phyloP scores from a whole-genome alignment of 345 rosid species.

The Salix koriyanagi region DNA sequence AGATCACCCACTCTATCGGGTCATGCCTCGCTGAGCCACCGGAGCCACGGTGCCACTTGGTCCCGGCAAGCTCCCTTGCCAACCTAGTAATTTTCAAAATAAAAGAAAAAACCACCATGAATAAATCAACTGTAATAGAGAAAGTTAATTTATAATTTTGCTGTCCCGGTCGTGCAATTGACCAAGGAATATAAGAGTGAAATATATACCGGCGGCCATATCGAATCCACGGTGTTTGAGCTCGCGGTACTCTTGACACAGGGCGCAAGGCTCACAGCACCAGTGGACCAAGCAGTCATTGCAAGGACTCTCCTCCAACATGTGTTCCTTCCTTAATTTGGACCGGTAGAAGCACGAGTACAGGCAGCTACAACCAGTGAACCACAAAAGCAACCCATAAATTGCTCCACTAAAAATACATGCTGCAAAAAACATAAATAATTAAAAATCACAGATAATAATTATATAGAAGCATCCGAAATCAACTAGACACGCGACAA shows the following conservation, averaged over 20 bases:
- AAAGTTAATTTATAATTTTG: neutral
- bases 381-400: slow-evolving; percentile 2
- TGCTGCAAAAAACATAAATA: slow-evolving; percentile 15
- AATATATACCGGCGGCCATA: slow-evolving; percentile 24
- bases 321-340: slow-evolving; percentile 24
- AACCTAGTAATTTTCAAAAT: neutral
- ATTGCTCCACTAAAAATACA: slow-evolving; percentile 26
- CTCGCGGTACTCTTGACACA: slow-evolving; percentile 37
- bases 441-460: neutral
- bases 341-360: slow-evolving; percentile 25
- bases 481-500: neutral
- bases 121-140: neutral
- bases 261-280: slow-evolving; percentile 21
- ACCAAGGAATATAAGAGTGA: neutral
- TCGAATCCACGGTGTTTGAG: slow-evolving; percentile 41
- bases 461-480: neutral
- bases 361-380: slow-evolving; percentile 3
- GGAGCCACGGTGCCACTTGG: neutral
- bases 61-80: neutral
- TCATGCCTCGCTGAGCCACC: neutral
- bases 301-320: slow-evolving; percentile 16
- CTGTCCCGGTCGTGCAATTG: neutral
- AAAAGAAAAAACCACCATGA: no score
- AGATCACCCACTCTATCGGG: neutral
- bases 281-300: slow-evolving; percentile 20